Conservation (phyloP, 768 basidiomycete genomes). For the Russula foetens region DNA sequence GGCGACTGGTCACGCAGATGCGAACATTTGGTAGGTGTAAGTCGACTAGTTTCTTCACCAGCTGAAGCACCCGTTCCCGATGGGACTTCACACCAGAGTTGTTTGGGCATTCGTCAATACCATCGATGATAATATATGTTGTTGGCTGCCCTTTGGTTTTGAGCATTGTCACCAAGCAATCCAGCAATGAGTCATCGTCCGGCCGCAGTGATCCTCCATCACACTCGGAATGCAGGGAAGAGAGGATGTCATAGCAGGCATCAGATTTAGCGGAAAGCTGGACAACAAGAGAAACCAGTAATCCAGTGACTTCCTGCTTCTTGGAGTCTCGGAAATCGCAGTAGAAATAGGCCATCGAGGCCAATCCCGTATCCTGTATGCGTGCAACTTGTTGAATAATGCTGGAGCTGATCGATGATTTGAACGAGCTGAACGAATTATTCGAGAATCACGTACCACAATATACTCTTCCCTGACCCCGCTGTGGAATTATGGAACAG, state of each 20-base stretch:
- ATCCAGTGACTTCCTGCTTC: neutral
- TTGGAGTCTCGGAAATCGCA: neutral
- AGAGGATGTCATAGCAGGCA: neutral
- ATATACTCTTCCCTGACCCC: neutral
- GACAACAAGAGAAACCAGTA: neutral
- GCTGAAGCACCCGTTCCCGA: neutral
- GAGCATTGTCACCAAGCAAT: neutral
- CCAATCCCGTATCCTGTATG: neutral
- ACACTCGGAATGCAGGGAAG: neutral
- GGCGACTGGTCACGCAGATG: neutral
- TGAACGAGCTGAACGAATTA: too few relatives aligned
- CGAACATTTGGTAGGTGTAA: neutral
- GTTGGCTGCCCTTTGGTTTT: neutral
- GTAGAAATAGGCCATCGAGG: neutral
- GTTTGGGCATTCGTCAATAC: too few relatives aligned
- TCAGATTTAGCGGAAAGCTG: neutral
- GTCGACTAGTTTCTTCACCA: neutral
- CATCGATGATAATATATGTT: neutral
- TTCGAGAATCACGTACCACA: neutral
- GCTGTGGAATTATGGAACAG: neutral
- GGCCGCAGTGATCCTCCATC: neutral
- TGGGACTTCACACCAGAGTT: neutral
- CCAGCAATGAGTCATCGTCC: neutral
- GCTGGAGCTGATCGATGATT: neutral
- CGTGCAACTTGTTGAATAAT: neutral